Base-by-base conservation (phyloP, 768 basidiomycete species). In the Pleurotus platypus region DNA sequence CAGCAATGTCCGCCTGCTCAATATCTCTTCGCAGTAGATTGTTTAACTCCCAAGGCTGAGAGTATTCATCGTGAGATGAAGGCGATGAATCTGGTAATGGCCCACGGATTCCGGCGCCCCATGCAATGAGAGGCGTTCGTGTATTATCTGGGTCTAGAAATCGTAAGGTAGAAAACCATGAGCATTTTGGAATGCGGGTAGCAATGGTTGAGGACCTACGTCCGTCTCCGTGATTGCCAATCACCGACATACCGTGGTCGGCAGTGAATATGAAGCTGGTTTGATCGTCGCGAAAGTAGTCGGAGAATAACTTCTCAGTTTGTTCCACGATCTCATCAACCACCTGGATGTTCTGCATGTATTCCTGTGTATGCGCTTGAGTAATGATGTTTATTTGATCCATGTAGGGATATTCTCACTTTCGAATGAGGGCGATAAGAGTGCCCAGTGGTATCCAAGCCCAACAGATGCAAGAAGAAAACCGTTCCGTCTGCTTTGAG, bases 151-250 rank as follows among this genome's bases (percentile, higher is more conserved):
- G 92, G 64, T 93, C 90, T 92, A 57, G 11, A 48, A 26, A 42
- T 40, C 43, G 27, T 24, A n/a, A n/a, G 45, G 9, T 62, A 59
- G 61, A 56, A 11, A 24, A 4, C 20, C 48, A 37, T 58, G 55
- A 46, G 45, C 30, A 30, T 49, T 22, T 26, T 38, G 58, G 37
- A 55, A 35, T 22, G 5, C 13, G 56, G n/a, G 51, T 8, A 30
- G 11, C 3, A 45, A 27, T 27, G 49, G 48, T 49, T 54, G 26
- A 48, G 45, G 53, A 67, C 75, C 66, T 64, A 89, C 90, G 85
- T 38, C 92, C 92, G 59, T 94, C 92, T 3, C 92, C 92, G 58
- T 94, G 92, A 64, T 93, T 94, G 11, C 92, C 92, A 55, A 92
- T 87, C 30, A 77, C 81, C 3, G 89, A 90, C 92, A 94, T 94